Conservation (phyloP, 106 monocot genomes). For the Platanthera guangdongensis region DNA sequence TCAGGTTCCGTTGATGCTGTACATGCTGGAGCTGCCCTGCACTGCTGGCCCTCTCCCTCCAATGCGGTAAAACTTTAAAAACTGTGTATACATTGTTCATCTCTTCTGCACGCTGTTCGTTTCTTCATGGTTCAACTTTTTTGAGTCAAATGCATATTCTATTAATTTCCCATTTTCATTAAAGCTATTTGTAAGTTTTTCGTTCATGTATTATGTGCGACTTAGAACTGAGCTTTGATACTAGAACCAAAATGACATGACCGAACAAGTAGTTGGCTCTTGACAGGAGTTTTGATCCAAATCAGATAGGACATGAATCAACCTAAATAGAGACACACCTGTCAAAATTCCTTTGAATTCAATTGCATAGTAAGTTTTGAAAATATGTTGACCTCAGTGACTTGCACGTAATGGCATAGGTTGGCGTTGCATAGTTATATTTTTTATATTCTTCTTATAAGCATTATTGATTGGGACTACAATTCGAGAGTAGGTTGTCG, state of each 20-base stretch:
- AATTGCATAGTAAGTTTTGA: no score
- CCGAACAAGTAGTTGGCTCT: not conserved
- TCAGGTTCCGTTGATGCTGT: conserved; percentile 88
- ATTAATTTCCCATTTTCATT: not conserved
- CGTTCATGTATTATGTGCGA: not conserved
- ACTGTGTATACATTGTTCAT: not conserved
- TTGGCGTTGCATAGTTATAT: no score
- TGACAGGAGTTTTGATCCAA: not conserved
- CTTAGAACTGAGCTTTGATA: not conserved
- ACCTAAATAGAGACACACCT: no score
- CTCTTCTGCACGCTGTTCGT: not conserved
- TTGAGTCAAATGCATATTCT: not conserved
- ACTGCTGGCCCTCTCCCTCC: conserved; percentile 99
- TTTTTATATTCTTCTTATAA: no score
- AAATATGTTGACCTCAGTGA: no score
- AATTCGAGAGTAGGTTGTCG: no score
- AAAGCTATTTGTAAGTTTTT: not conserved
- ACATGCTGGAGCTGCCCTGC: conserved; percentile 95
- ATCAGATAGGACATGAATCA: no score
- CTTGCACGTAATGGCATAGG: no score
- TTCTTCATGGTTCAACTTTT: not conserved
- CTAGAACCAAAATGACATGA: not conserved
- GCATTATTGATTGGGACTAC: no score
- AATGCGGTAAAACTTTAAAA: conserved; percentile 47
- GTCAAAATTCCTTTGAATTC: no score